Base-by-base conservation (phyloP, 805 yeast genomes). In the Saturnispora galanensis region DNA sequence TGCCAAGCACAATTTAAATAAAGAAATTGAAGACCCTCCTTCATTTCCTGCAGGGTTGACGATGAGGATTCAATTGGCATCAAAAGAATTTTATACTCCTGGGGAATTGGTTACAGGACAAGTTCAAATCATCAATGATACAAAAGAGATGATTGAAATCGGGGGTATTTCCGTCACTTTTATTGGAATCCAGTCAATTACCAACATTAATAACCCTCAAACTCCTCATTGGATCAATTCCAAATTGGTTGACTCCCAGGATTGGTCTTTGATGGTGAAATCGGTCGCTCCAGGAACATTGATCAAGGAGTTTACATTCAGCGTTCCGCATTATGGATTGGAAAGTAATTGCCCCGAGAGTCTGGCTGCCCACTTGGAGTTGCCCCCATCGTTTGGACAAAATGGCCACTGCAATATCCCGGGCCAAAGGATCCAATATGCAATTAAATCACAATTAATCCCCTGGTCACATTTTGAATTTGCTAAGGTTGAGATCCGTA, bases 341-440 rank as follows among this genome's bases (percentile, higher is more conserved):
- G 84, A 79, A 50, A 68, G 66, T 15, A 57, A 69, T 2, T 79
- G 84, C 53, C 62, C 68, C 2, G 71, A 74, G 45, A 64, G 61
- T 42, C 51, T 56, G 17, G 51, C 52, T 12, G 50, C 60, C 6
- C 73, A 68, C 50, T 54, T 47, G 59, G 50, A 51, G 33, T 46
- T 65, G 30, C 73, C 73, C 1, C 73, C 74, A n/a, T 54, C 69
- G 17, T 58, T 64, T 47, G 74, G 74, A 10, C 18, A 38, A 29
- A n/a, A 29, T 9, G 34, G 41, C 12, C 34, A 38, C 12, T 38
- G 16, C 31, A 11, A 33, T 9, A 26, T 28, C 4, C 38, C 38
- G 8, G 43, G 43, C 5, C 43, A 40, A 28, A 33, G 13, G 6
- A 40, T 40, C 15, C 15, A 26, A 1, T 40, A 40, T 28, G 21